Base-by-base conservation (phyloP, 2,329 filamentous ascomycete genomes). In the Beauveria pseudobassiana region DNA sequence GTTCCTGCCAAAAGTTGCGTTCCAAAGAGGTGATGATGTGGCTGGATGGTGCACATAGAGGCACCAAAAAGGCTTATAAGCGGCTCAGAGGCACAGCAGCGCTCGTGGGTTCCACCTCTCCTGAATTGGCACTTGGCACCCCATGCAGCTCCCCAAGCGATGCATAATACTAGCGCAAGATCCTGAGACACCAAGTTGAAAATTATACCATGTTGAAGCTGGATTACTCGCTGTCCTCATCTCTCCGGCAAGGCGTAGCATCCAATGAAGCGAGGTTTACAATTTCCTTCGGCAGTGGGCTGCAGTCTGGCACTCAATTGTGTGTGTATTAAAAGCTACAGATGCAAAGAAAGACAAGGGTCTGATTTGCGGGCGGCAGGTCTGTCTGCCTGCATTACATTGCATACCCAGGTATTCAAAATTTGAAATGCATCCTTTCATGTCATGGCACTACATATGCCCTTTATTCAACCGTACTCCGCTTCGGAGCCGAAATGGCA, bases 391-490 rank as follows among this genome's bases (percentile, higher is more conserved):
- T 55, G 34, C 30, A 49, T 34, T 43, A 24, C 51, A 16, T 18
- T 22, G 20, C 42, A 24, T 26, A 6, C 20, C 42, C 45, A 45
- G 18, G 16, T 55, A 43, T 55, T 28, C 28, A 56, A 61, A 55
- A 42, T 18, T 42, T 24, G 24, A 26, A 26, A 14, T 55, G 12
- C 30, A 55, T 22, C 34, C 45, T 52, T 22, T 18, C 26, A 52
- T 48, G 48, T 38, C 34, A 59, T 53, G 54, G 54, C 57, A 63
- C 60, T 57, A 51, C 56, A 51, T 57, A 26, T 63, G 56, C 56
- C 56, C 18, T 42, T 20, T 55, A 45, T 38, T 51, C 51, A 60
- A 61, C n/a, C 20, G 18, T 28, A 30, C 51, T 55, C 42, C 18
- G 20, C 5, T 9, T n/a, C 20, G 24, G 51, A 49, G 51, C 59